Conservation (phyloP, 192 early-diverging fungal species). For the Gigaspora rosea region DNA sequence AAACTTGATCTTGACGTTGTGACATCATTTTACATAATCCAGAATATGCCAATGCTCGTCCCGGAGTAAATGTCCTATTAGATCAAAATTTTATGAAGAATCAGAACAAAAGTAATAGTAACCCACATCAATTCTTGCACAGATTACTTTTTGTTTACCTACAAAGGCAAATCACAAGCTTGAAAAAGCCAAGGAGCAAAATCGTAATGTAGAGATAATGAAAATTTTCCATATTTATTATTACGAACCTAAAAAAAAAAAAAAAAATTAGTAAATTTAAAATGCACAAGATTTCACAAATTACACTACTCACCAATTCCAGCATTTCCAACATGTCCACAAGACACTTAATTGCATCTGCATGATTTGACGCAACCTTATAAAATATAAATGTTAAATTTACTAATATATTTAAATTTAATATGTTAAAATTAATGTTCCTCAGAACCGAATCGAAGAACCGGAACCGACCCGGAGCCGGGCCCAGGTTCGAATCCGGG, state of each 20-base stretch:
- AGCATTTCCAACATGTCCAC: constrained; percentile 70
- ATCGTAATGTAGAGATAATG: constrained; percentile 72
- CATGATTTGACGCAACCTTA: constrained; percentile 61
- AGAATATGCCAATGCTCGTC: constrained; percentile 67
- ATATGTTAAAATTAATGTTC: no score
- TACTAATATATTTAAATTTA: background rate
- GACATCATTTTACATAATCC: constrained; percentile 78
- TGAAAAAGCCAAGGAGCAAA: constrained; percentile 79
- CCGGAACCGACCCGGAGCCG: no score
- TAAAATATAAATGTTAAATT: background rate
- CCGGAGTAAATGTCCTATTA: constrained; percentile 63
- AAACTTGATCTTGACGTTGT: constrained; percentile 66
- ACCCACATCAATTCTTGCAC: background rate
- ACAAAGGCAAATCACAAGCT: constrained; percentile 63
- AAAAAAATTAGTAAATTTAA: background rate
- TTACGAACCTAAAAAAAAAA: constrained; percentile 45
- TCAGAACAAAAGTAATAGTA: no score
- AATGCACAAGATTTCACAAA: constrained; percentile 17
- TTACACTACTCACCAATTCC: constrained; percentile 41
- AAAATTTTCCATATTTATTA: constrained; percentile 54
- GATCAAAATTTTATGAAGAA: background rate
- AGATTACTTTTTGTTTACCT: constrained; percentile 21
- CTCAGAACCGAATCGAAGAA: no score
- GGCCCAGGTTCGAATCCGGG: no score
- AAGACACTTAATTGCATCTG: constrained; percentile 64